phyloP scores from a whole-genome alignment of 257 asterid species.

The Forsythia viridissima region DNA sequence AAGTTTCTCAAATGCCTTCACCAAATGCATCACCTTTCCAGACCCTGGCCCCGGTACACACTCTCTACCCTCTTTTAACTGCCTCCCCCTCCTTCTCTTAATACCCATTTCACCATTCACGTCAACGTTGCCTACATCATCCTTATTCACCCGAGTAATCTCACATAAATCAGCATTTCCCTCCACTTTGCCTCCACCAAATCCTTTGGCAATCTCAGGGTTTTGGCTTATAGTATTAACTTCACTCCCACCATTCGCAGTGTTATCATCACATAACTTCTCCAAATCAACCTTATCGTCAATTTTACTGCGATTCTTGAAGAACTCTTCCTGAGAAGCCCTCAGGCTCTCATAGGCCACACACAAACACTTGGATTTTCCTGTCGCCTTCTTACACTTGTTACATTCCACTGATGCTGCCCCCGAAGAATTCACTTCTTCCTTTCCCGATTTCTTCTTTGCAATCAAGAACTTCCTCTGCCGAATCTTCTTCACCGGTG shows the following conservation, averaged over 20 bases:
- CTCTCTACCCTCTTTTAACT: constrained; percentile 55
- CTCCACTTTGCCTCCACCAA: constrained; percentile 13
- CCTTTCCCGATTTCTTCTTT: constrained; percentile 50
- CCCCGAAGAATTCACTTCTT: constrained; percentile 26
- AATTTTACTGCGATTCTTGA: constrained; percentile 32
- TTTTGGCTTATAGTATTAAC: background rate
- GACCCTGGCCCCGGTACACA: constrained; percentile 61
- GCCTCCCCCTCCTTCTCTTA: constrained; percentile 64
- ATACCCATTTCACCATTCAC: constrained; percentile 19
- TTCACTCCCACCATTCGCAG: constrained; percentile 8
- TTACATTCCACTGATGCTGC: constrained; percentile 40
- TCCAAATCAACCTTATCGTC: constrained; percentile 28
- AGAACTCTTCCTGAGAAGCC: constrained; percentile 27
- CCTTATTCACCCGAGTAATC: background rate
- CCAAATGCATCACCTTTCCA: constrained; percentile 76
- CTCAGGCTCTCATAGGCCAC: constrained; percentile 70
- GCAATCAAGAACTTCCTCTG: constrained; percentile 73
- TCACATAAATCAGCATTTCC: constrained; percentile 18
- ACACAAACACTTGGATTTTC: constrained; percentile 67
- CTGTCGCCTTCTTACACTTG: constrained; percentile 51
- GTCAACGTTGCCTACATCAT: background rate
- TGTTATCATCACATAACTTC: constrained; percentile 13
- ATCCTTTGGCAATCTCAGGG: constrained; percentile 5
- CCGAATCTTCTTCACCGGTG: constrained; percentile 61
- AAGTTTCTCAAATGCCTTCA: constrained; percentile 78